Evolutionary conservation across 495 filamentous ascomycete species (phyloP), one percentile per base, ranked within the genome.

Genomic region (Achaetomiella virescens): DNA sequence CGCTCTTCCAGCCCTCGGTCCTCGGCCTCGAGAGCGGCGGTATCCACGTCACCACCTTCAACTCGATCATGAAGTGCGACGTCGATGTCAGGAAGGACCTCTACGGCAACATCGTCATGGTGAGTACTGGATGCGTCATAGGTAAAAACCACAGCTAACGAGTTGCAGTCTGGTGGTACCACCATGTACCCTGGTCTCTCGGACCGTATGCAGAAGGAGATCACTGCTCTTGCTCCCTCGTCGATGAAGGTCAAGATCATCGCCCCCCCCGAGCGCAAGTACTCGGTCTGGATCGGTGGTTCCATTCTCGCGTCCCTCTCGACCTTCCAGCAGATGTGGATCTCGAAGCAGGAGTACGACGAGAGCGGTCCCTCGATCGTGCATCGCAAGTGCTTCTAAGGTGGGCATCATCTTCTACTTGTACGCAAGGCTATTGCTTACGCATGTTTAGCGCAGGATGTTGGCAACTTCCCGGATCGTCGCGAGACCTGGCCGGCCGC

Each of bases 291-390:
- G 93, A 98, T 98, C 75, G 93, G 93, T 90, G 93, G 93, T 84
- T 98, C 93, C 75, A 98, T 98, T 74, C 79, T 98, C 71, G 93
- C 93, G 62, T 98, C 93, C 60, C 89, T 98, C 62, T 98, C 93
- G 57, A 97, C 93, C 78, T 97, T 97, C 91, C 93, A 98, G 81
- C 93, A 97, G 81, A 98, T 98, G 95, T 98, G 93, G 93, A 97
- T 98, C 86, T 98, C 93, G 62, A 98, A 98, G 89, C 93, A 98
- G 81, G 93, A 97, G 83, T 97, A 97, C 84, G 93, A 98, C 80
- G 93, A 98, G 88, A 91, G 86, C 74, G 93, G 93, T 76, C 93
- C 93, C 67, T 96, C 91, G 66, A 97, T 98, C 72, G 93, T 98
- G 65, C 93, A 98, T 86, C 91, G 93, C 89, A 98, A 98, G 89